Evolutionary conservation across 805 yeast species (phyloP), one percentile per base, ranked within the genome.

Genomic region (Myxozyma geophila): DNA sequence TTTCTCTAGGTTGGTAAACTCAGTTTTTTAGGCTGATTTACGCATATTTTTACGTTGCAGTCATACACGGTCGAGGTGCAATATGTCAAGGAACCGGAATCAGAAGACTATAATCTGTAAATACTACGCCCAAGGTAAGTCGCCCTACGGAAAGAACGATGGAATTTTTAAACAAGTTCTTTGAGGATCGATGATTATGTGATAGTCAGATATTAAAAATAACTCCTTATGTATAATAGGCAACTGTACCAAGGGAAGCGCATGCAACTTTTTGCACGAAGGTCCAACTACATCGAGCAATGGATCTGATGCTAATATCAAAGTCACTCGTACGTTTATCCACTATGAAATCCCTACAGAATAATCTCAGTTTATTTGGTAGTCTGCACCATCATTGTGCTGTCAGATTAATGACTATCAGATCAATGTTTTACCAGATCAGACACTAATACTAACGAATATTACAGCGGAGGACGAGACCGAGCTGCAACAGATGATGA

Each of bases 211-310:
- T 13, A 4, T n/a, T 43, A 43, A n/a, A n/a, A 43, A 12, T 43
- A 39, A 2, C 19, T 28, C 2, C 7, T 17, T 36, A 15, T 35
- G 40, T 7, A 7, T 28, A 15, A 15, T 23, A 54, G 58, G 58
- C 28, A 33, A 28, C 23, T 54, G 58, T n/a, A 35, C 41, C 1
- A 54, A n/a, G 33, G 58, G 58, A 23, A 48, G 36, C 43, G 37
- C 21, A 5, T 54, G 58, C 35, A 47, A 21, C 9, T 54, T 54
- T 41, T 51, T n/a, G 17, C 58, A 54, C 51, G 58, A 54, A 9
- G 47, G 47, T 1, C 47, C 47, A 15, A n/a, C 47, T 43, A 19
- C 4, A 17, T 23, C 33, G 5, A 6, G 40, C 50, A 41, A 13
- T n/a, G 21, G 13, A 17, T 17, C 15, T 17, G 46, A 46, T 39